Conservation (phyloP, 768 basidiomycete species). For the Tylopilus sp. region DNA sequence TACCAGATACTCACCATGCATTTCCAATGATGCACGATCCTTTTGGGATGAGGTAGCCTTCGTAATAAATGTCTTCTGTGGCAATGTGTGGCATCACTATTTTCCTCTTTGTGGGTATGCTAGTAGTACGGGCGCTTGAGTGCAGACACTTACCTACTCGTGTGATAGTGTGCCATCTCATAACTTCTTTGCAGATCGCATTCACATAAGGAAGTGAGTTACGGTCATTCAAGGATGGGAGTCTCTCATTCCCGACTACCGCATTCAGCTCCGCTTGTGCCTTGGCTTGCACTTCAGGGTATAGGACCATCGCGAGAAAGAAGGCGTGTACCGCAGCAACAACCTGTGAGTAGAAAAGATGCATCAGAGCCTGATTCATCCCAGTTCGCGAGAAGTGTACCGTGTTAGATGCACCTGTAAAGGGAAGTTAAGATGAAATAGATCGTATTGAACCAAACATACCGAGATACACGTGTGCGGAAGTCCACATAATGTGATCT, state of each 20-base stretch:
- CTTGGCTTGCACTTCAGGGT: too few species aligned
- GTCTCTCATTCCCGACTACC: conserved; percentile 18
- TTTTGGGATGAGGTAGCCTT: conserved; percentile 21
- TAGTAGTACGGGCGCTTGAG: background rate
- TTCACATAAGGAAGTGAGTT: conserved; percentile 25
- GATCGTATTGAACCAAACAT: background rate
- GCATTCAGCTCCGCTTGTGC: conserved; percentile 25
- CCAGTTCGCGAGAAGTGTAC: conserved; percentile 32
- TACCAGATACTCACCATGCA: conserved; percentile 23
- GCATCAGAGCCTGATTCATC: conserved; percentile 31
- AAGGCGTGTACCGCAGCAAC: conserved; percentile 18
- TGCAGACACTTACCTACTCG: conserved; percentile 15
- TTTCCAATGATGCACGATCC: conserved; percentile 25
- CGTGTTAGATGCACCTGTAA: conserved; percentile 45
- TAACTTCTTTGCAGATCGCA: conserved; percentile 24
- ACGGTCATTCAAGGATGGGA: conserved; percentile 20
- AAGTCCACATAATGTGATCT: conserved; percentile 20
- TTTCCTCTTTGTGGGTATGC: background rate
- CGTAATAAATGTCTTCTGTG: conserved; percentile 17
- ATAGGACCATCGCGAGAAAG: too few species aligned
- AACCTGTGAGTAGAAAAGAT: background rate
- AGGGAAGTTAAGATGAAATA: background rate
- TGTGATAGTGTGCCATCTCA: conserved; percentile 20
- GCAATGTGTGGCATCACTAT: conserved; percentile 16
- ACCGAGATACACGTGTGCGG: conserved; percentile 8